These are phyloP conservation scores for Pseudoscleropodium purum DNA, from an alignment of 225 moss, liverwort and hornwort species.

Conservation along the genomic window DNA sequence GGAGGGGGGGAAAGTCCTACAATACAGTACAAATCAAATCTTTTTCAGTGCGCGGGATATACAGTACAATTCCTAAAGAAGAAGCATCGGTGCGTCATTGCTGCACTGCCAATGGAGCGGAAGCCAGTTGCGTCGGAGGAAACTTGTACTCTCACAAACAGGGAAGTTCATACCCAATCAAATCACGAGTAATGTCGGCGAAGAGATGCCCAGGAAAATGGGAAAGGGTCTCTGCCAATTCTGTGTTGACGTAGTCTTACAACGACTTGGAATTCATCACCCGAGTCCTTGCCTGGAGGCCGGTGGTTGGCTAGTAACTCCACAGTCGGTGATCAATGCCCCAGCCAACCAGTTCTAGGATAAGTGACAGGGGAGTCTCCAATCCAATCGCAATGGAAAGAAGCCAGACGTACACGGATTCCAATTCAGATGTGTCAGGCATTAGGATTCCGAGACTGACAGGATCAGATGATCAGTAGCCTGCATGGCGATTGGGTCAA, in stretches of 20 bases:
- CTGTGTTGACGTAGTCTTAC: background rate
- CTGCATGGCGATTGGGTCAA: background rate
- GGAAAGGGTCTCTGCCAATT: conserved; percentile 41
- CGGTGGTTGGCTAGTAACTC: background rate
- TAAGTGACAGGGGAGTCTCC: background rate
- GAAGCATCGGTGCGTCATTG: background rate
- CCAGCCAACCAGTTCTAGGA: background rate
- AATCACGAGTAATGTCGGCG: conserved; percentile 15
- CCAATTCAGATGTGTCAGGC: background rate
- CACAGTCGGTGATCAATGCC: background rate
- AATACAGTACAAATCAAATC: conserved; percentile 7
- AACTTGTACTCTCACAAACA: background rate
- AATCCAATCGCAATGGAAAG: background rate
- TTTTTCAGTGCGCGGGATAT: background rate
- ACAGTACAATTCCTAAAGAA: background rate
- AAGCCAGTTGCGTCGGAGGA: background rate
- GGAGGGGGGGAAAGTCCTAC: background rate
- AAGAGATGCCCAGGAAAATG: conserved; percentile 16
- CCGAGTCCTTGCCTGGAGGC: background rate
- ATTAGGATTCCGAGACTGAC: background rate
- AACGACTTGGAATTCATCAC: background rate
- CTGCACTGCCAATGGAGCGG: background rate
- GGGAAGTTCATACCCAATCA: background rate
- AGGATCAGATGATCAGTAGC: background rate
- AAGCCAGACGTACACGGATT: background rate